Evolutionary conservation across 2,329 filamentous ascomycete species (phyloP).

Genomic region (Fusarium piperis): DNA sequence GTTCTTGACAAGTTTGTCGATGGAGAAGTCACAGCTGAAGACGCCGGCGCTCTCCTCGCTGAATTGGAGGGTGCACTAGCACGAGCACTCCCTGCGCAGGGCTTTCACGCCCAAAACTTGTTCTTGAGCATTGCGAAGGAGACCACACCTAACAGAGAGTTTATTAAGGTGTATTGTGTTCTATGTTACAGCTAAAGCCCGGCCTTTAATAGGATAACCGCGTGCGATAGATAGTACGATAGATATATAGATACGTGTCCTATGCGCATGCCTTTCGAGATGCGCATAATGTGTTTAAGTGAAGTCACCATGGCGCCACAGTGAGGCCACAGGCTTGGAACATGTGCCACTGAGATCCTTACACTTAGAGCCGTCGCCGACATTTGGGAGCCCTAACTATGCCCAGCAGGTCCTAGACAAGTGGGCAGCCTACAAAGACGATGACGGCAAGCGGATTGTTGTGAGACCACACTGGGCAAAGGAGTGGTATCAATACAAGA

Average conservation of each 20-base stretch:
- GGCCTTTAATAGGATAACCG: no score
- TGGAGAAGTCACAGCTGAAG: neutral
- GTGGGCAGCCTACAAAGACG: neutral
- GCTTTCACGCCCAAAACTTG: neutral
- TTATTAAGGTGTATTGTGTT: neutral
- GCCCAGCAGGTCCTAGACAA: neutral
- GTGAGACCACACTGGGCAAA: neutral
- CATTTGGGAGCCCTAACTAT: neutral
- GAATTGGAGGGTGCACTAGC: neutral
- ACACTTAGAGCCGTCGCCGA: neutral
- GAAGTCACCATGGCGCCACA: slow-evolving; percentile 20
- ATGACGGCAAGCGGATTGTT: neutral
- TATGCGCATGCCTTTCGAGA: slow-evolving; percentile 25
- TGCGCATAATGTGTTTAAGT: slow-evolving; percentile 22
- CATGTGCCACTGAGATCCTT: slow-evolving; percentile 10
- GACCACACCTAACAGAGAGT: neutral
- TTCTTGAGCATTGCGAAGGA: neutral
- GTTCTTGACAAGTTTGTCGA: neutral
- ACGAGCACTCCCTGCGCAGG: neutral
- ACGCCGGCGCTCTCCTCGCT: neutral
- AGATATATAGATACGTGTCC: slow-evolving; percentile 20
- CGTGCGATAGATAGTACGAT: no score
- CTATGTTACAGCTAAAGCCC: no score
- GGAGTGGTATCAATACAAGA: neutral
- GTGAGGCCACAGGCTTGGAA: slow-evolving; percentile 4